Evolutionary conservation across 768 basidiomycete genomes (phyloP).

Genomic region (Xerocomellus chrysenteron): DNA sequence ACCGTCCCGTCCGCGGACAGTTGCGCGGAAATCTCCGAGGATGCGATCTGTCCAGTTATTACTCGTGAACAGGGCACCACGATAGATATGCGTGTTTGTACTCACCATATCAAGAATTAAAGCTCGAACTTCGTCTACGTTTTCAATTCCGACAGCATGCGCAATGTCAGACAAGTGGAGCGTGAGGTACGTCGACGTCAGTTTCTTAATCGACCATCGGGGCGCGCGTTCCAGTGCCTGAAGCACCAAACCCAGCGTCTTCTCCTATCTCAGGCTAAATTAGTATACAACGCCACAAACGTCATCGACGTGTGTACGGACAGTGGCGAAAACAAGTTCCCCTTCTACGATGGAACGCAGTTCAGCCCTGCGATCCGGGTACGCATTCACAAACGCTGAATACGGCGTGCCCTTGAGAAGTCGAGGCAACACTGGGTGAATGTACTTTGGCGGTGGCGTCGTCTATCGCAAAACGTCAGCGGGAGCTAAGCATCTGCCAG

Average conservation of each 20-base stretch:
- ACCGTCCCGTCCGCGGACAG: constrained; percentile 71
- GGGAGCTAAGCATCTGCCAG: background rate
- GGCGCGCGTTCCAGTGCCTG: constrained; percentile 71
- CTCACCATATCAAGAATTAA: constrained; percentile 75
- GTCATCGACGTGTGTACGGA: constrained; percentile 30
- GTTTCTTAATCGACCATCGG: constrained; percentile 74
- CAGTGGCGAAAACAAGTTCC: constrained; percentile 53
- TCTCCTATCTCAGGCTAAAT: constrained; percentile 48
- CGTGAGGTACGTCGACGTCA: constrained; percentile 81
- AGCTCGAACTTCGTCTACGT: constrained; percentile 52
- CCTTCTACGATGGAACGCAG: constrained; percentile 52
- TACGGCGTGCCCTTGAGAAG: constrained; percentile 71
- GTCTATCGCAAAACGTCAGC: constrained; percentile 19
- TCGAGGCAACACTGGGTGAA: constrained; percentile 53
- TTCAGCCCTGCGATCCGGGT: constrained; percentile 52
- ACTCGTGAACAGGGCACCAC: constrained; percentile 1
- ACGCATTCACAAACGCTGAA: constrained; percentile 57
- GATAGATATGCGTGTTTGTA: background rate
- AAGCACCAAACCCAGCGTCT: constrained; percentile 65
- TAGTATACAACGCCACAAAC: background rate
- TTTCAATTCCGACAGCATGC: constrained; percentile 41
- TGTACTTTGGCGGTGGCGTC: constrained; percentile 69
- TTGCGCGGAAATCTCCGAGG: constrained; percentile 64
- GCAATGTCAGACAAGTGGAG: constrained; percentile 74
- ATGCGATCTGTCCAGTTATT: constrained; percentile 55